Evolutionary conservation across 2,329 filamentous ascomycete genomes (phyloP), one percentile per base, ranked within the genome.

Genomic region (Neurospora sp.): DNA sequence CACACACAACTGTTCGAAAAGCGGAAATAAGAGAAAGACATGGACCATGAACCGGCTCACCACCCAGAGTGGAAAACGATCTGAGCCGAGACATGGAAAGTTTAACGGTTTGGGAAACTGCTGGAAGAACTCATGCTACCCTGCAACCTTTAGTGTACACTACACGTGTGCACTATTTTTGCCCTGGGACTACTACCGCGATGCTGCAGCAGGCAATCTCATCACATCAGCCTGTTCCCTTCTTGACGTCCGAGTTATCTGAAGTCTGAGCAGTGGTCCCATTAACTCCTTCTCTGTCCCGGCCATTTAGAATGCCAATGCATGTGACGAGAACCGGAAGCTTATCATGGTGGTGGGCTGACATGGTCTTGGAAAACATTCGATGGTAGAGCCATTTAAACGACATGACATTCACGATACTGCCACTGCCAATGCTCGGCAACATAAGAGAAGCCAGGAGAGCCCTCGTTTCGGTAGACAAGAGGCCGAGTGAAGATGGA

Each of bases 301-400:
- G 6, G 52, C 46, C 23, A 57, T 17, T 17, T 57, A 28, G 8
- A 57, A 28, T 28, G 23, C 52, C 52, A 62, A 62, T 33, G 5
- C 23, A 62, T 62, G 52, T 62, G 69, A 70, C 68, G 43, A 57
- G 40, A 39, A 37, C 39, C 11, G 36, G 70, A 73, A 72, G 72
- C 69, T 73, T 68, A 69, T 70, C 69, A 41, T 68, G 70, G 70
- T 78, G 74, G 76, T 77, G 52, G 52, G 52, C 75, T 75, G 76
- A 78, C 74, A 66, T 69, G 38, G 68, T 68, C 19, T 37, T 67
- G 66, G 70, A 76, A 75, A 77, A 76, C 75, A 72, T 75, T 76
- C 76, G 76, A 77, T 76, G 46, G 17, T 71, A n/a, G 66, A 62
- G 41, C 71, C 37, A 37, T 36, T 10, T 33, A 41, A 6, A 37